Conservation (phyloP, 345 rosid species). For the Syzygium jambos region DNA sequence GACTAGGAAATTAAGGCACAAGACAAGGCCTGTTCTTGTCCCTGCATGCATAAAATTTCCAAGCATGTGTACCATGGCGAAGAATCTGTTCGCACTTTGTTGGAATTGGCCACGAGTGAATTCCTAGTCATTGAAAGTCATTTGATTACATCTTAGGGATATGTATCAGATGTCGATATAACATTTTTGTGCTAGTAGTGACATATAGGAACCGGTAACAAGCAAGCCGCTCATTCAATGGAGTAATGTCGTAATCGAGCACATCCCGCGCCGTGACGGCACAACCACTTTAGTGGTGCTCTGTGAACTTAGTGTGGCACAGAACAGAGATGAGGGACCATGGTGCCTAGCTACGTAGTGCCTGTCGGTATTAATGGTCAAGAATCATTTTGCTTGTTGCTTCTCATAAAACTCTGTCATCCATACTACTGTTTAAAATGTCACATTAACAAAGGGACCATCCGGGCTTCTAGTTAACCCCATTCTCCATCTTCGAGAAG, state of each 20-base stretch:
- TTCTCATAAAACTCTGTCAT: neutral
- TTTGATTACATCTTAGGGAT: neutral
- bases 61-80: neutral
- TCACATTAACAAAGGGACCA: neutral
- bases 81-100: neutral
- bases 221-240: neutral
- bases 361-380: too few relatives aligned
- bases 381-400: neutral
- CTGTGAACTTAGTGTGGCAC: too few relatives aligned
- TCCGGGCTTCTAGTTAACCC: neutral
- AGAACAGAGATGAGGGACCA: too few relatives aligned
- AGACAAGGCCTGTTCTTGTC: neutral
- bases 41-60: neutral
- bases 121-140: neutral
- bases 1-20: neutral
- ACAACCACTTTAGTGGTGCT: neutral
- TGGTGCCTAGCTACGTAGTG: too few relatives aligned
- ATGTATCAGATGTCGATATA: neutral
- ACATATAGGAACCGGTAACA: fast-evolving
- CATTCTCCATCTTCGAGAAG: neutral
- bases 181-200: neutral
- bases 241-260: neutral
- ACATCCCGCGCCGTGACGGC: neutral
- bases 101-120: neutral
- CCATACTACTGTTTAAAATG: neutral